Percentiles rank a stretch among this genome's conserved stretches.
These are phyloP conservation scores for Mallotus japonicus DNA, from an alignment of 441 rosid genomes.

Conservation along the genomic window DNA sequence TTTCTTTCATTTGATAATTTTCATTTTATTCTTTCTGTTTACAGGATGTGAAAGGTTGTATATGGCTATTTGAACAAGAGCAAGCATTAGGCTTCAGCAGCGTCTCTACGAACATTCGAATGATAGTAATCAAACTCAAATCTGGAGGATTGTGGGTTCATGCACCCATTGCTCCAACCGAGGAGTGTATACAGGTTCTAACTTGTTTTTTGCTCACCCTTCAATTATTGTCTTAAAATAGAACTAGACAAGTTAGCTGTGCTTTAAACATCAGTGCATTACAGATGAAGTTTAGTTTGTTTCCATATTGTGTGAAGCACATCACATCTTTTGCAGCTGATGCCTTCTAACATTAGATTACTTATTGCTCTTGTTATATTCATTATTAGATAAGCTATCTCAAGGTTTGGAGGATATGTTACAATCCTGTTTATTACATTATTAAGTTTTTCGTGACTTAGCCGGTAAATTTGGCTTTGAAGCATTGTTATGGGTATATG, in stretches of 20 bases:
- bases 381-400: background rate
- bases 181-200: conserved; percentile 83
- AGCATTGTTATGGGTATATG: background rate
- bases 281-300: background rate
- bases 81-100: conserved; percentile 98
- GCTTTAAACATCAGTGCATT: background rate
- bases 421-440: background rate
- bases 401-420: background rate
- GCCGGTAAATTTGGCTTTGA: background rate
- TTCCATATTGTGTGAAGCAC: background rate
- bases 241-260: background rate
- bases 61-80: conserved; percentile 98
- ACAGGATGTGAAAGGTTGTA: conserved; percentile 76
- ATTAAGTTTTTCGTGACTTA: background rate
- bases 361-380: background rate
- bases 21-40: conserved; percentile 7
- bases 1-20: conserved; percentile 3
- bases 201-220: background rate
- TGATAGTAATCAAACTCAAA: conserved; percentile 93
- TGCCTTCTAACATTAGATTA: background rate
- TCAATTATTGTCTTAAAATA: background rate
- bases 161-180: conserved; percentile 98
- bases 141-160: conserved; percentile 99
- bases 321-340: background rate
- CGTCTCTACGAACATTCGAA: conserved; percentile 87